Percentiles rank a stretch among this genome's conserved stretches.
phyloP scores from a whole-genome alignment of 192 early-diverging fungal genomes.

The Podila verticillata region DNA sequence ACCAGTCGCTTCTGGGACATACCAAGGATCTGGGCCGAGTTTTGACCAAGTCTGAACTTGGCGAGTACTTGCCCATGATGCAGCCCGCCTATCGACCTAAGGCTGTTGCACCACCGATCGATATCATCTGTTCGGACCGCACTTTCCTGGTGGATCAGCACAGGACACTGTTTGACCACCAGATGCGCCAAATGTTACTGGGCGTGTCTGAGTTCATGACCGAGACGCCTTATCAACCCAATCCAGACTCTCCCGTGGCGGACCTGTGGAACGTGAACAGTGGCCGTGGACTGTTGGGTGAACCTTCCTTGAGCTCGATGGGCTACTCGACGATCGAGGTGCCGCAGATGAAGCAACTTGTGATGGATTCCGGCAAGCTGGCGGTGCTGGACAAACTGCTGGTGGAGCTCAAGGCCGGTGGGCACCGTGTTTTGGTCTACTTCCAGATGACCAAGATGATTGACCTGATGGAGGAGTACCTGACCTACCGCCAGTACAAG shows the following conservation, averaged over 20 bases:
- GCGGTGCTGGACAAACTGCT: slow-evolving; percentile 75
- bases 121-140: slow-evolving; percentile 68
- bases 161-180: slow-evolving; percentile 55
- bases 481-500: slow-evolving; percentile 84
- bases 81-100: slow-evolving; percentile 61
- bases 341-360: slow-evolving; percentile 72
- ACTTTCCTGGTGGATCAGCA: slow-evolving; percentile 67
- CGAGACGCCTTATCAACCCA: slow-evolving; percentile 5
- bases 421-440: slow-evolving; percentile 83
- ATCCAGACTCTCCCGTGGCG: slow-evolving; percentile 20
- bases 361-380: slow-evolving; percentile 85
- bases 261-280: slow-evolving; percentile 35
- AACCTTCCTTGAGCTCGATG: slow-evolving; percentile 39
- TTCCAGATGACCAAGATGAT: slow-evolving; percentile 95
- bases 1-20: slow-evolving; percentile 21
- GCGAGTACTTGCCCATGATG: slow-evolving; percentile 39
- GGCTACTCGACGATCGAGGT: slow-evolving; percentile 50
- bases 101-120: slow-evolving; percentile 70
- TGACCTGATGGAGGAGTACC: slow-evolving; percentile 89
- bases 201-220: slow-evolving; percentile 50
- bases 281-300: slow-evolving; percentile 54
- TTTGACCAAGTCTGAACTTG: slow-evolving; percentile 32
- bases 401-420: slow-evolving; percentile 76
- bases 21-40: slow-evolving; percentile 26
- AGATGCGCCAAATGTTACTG: slow-evolving; percentile 48